Conservation (phyloP, 108 stramenopile species). For the Mediolabrus comicus region DNA sequence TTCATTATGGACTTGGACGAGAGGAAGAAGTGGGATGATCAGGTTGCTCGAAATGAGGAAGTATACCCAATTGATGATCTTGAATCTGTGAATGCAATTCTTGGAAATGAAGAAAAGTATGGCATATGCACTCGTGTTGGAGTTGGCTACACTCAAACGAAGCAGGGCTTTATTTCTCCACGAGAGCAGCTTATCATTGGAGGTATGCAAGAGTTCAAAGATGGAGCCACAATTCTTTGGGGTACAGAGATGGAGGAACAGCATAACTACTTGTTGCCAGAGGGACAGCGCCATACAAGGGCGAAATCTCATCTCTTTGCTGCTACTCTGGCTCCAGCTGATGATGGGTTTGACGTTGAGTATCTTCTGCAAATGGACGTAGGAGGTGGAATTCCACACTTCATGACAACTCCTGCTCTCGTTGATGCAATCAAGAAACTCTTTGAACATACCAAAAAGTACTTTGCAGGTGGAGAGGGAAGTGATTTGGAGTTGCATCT, state of each 20-base stretch:
- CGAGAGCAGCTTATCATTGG: slow-evolving; percentile 46
- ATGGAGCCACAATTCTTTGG: slow-evolving; percentile 46
- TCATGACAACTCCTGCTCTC: slow-evolving; percentile 46
- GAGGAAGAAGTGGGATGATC: slow-evolving; percentile 47
- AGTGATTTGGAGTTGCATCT: slow-evolving; percentile 27
- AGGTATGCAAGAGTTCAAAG: slow-evolving; percentile 41
- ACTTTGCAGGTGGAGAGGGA: slow-evolving; percentile 39
- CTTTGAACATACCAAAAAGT: slow-evolving; percentile 41
- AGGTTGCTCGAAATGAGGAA: slow-evolving; percentile 39
- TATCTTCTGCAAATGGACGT: slow-evolving; percentile 48
- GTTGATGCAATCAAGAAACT: slow-evolving; percentile 40
- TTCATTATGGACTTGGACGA: slow-evolving; percentile 50
- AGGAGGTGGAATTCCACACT: slow-evolving; percentile 40
- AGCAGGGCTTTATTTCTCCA: slow-evolving; percentile 38
- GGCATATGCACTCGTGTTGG: slow-evolving; percentile 40
- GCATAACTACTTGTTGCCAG: slow-evolving; percentile 45
- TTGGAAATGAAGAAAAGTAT: slow-evolving; percentile 27
- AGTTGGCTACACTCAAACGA: slow-evolving; percentile 44
- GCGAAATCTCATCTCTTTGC: slow-evolving; percentile 48
- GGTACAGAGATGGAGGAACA: slow-evolving; percentile 53
- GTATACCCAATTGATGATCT: slow-evolving; percentile 45
- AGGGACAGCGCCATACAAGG: slow-evolving; percentile 38
- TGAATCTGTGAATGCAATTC: slow-evolving; percentile 11
- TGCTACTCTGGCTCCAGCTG: slow-evolving; percentile 40
- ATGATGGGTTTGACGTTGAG: slow-evolving; percentile 43